Evolutionary conservation across 1,284 basidiomycete species (phyloP), one percentile per base, ranked within the genome.

Genomic region (Cutaneotrichosporon daszewskae): DNA sequence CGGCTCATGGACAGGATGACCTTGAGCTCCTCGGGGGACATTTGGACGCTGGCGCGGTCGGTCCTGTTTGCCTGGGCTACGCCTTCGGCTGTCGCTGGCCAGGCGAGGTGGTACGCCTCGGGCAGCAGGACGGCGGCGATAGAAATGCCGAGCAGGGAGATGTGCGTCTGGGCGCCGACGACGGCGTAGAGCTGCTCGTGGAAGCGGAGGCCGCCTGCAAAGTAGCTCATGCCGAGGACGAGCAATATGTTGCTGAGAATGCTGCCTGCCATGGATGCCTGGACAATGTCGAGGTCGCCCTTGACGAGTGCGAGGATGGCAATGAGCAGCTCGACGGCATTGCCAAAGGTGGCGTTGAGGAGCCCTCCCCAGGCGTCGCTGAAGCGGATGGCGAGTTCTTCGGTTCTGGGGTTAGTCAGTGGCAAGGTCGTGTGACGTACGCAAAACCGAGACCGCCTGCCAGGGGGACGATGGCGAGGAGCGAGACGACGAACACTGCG

Each of bases 271-370:
- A 82, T 74, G 25, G 74, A 75, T 66, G 86, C 68, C 70, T 92
- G 89, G 0, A 92, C 88, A 41, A 94, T 79, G 32, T 76, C 75
- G 19, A 94, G 71, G 68, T 92, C 76, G 54, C 88, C 90, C 67
- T 91, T 81, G 6, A 75, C 66, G 16, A 92, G 74, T 0, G 87
- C 87, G 35, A 89, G 81, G 47, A 92, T 88, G 79, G 88, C 65
- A 37, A 59, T 60, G 25, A 58, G 48, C 58, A 80, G 72, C 57
- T 79, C 77, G 27, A 79, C 74, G 24, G 76, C 68, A 57, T 66
- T 66, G 39, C 58, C 65, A 35, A 75, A 73, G 0, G 72, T 72
- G 1, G 74, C 74, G 49, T 75, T 75, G 34, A 74, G 59, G 3
- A 75, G 51, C 36, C 71, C 72, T 28, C 73, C 74, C 45, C 73